These are phyloP conservation scores for Boletus rex-veris DNA, from an alignment of 768 basidiomycete genomes.

Conservation along the genomic window DNA sequence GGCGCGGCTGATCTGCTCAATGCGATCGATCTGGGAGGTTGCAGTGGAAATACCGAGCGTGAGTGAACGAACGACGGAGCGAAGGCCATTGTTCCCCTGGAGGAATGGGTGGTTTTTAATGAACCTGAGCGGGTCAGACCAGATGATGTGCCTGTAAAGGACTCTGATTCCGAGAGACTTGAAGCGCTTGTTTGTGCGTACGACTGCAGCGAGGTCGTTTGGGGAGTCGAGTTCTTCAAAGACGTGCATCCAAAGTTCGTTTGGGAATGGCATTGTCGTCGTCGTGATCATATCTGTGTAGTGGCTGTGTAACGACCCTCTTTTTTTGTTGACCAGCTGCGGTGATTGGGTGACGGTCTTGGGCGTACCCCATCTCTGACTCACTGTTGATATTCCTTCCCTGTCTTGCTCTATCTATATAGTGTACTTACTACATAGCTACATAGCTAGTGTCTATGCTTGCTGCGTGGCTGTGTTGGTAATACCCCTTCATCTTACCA, in stretches of 20 bases:
- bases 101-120: slow-evolving; percentile 21
- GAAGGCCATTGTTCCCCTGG: slow-evolving; percentile 1
- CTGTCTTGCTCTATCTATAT: no score
- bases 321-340: no score
- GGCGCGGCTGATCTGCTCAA: slow-evolving; percentile 29
- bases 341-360: no score
- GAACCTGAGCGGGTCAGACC: slow-evolving; percentile 31
- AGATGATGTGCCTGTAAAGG: slow-evolving; percentile 35
- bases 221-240: slow-evolving; percentile 34
- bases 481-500: background rate
- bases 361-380: no score
- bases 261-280: slow-evolving; percentile 23
- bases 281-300: background rate
- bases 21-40: slow-evolving; percentile 14
- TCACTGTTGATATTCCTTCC: no score
- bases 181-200: slow-evolving; percentile 32
- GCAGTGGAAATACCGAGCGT: slow-evolving; percentile 27
- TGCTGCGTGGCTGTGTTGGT: background rate
- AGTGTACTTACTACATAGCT: no score
- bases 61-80: slow-evolving; percentile 19
- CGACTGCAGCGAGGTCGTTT: slow-evolving; percentile 31
- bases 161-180: slow-evolving; percentile 27
- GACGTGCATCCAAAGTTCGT: slow-evolving; percentile 38
- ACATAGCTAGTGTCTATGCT: no score
- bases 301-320: background rate